Evolutionary conservation across 192 early-diverging fungal genomes (phyloP), one percentile per base, ranked within the genome.

Genomic region (Coemansia sp.): DNA sequence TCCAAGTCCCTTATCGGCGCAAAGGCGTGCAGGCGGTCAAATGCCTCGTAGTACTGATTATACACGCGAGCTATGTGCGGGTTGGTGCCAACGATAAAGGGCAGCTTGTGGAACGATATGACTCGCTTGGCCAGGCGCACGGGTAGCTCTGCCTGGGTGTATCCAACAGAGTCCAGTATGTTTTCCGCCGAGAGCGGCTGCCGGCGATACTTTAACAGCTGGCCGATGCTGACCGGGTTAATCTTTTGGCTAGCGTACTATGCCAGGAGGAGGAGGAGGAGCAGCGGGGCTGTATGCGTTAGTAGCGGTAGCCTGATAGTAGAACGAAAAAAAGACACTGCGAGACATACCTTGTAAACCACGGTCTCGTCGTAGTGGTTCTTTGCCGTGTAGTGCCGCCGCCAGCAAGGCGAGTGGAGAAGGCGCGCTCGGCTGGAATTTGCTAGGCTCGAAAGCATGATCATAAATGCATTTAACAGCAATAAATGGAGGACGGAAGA

Each of bases 11-110:
- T 66, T 6, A 91, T 86, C 38, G 85, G 82, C 2, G 94, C 89
- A 47, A 91, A 89, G 1, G 82, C 71, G 14, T 85, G 84, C 3
- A 97, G 76, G 7, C 65, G 83, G 57, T 91, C 90, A 64, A 94
- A 91, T 14, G 93, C 91, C 57, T 91, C 87, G 60, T 86, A 88
- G 65, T 93, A 94, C 15, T 94, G 88, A 53, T 87, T 77, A 74
- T 96, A 96, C 14, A 96, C 88, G 39, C 83, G 80, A 40, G 89
- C 84, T 58, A 99, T 95, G 67, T 94, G 87, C 2, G 97, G 97
- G 75, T 99, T 99, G 47, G 93, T 94, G 60, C 94, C 97, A 36
- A 99, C 95, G 53, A 99, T 99, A 71, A 95, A 97, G 0, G 95
- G 96, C 36, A 97, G 84, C 46, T 87, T 91, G 76, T 97, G 93